Conservation (phyloP, 768 basidiomycete genomes). For the Terana coerulea region DNA sequence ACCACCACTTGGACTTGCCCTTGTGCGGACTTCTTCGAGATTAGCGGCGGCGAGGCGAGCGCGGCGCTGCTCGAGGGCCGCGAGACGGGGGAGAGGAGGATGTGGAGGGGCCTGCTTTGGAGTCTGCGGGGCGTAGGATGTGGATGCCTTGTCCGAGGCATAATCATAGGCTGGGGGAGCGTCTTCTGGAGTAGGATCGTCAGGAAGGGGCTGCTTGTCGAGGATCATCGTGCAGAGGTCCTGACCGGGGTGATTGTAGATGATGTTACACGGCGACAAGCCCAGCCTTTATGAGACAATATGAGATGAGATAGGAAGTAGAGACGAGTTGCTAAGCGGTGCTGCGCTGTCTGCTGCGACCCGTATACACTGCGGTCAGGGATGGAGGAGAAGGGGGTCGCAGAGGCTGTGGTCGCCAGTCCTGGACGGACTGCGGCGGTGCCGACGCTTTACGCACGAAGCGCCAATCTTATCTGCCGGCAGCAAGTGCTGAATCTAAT, state of each 20-base stretch:
- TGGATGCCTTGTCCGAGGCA: neutral
- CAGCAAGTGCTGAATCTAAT: neutral
- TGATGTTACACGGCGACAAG: neutral
- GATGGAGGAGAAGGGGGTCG: neutral
- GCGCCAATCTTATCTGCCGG: neutral
- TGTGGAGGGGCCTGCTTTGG: neutral
- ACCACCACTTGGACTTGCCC: conserved; percentile 14
- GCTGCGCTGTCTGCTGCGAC: conserved; percentile 4
- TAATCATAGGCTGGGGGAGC: conserved; percentile 25
- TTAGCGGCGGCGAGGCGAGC: neutral
- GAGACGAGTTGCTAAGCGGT: neutral
- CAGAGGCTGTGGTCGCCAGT: neutral
- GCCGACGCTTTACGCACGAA: neutral
- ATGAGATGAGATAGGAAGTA: neutral
- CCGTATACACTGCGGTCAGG: neutral
- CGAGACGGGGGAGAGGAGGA: neutral
- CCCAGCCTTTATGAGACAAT: neutral
- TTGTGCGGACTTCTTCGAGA: neutral
- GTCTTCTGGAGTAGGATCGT: conserved; percentile 23
- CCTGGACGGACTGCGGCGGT: neutral
- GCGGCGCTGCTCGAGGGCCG: neutral
- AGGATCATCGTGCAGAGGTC: conserved; percentile 21
- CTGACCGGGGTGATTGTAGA: conserved; percentile 1
- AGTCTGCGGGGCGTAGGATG: neutral
- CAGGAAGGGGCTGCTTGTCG: conserved; percentile 21